phyloP scores from a whole-genome alignment of 2,329 filamentous ascomycete species.

The Seiridium cupressi region DNA sequence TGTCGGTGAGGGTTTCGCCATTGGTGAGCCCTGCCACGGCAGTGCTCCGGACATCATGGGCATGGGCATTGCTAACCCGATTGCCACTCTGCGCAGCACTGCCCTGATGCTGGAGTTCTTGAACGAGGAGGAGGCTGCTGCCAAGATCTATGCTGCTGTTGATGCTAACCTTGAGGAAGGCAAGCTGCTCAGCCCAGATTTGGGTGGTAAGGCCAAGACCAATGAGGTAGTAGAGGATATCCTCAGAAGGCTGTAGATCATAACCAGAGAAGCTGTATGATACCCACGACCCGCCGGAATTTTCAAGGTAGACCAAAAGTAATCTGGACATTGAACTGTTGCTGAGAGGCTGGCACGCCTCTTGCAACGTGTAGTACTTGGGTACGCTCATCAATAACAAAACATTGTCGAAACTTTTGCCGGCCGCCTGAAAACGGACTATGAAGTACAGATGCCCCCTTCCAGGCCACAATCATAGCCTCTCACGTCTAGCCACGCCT shows the following conservation, averaged over 20 bases:
- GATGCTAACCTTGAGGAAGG: conserved; percentile 87
- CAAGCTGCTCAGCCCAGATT: conserved; percentile 79
- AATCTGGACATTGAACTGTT: too few relatives aligned
- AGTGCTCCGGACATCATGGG: conserved; percentile 95
- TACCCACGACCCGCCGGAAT: not conserved
- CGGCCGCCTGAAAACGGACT: too few relatives aligned
- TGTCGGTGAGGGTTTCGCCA: conserved; percentile 90
- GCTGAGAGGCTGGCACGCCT: too few relatives aligned
- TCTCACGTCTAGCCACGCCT: too few relatives aligned
- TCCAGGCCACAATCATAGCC: too few relatives aligned
- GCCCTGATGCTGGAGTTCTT: conserved; percentile 97
- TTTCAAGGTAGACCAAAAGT: too few relatives aligned
- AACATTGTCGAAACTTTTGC: too few relatives aligned
- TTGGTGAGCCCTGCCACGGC: conserved; percentile 97
- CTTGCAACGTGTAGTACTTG: too few relatives aligned
- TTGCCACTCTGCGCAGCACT: conserved; percentile 87
- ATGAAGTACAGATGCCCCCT: too few relatives aligned
- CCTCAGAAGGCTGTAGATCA: conserved; percentile 69
- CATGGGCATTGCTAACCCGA: conserved; percentile 89
- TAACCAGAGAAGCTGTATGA: not conserved
- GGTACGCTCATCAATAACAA: too few relatives aligned
- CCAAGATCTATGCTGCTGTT: conserved; percentile 86
- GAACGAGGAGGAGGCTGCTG: conserved; percentile 81
- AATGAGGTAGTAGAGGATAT: conserved; percentile 86
- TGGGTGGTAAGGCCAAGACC: conserved; percentile 84